phyloP scores from a whole-genome alignment of 2,329 filamentous ascomycete species.

The Helotiales sp. region DNA sequence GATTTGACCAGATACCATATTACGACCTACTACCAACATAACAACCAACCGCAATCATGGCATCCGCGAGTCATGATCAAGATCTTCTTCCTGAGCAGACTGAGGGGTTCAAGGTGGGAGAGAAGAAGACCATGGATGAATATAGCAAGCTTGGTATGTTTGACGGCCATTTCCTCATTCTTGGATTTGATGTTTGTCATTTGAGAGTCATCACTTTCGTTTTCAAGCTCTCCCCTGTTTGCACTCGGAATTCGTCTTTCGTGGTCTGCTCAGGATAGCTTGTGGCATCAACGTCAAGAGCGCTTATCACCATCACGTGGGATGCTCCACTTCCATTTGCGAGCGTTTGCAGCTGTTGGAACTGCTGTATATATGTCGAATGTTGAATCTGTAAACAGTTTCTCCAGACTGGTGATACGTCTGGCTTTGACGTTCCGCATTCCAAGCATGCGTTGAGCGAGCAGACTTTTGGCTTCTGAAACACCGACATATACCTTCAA shows the following conservation, averaged over 20 bases:
- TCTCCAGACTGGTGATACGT: neutral
- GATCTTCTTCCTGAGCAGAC: slow-evolving; percentile 88
- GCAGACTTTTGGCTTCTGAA: neutral
- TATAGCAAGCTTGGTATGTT: slow-evolving; percentile 88
- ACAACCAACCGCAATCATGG: slow-evolving; percentile 32
- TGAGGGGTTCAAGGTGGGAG: slow-evolving; percentile 95
- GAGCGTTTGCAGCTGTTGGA: neutral
- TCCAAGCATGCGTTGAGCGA: neutral
- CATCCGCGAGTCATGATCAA: slow-evolving; percentile 65
- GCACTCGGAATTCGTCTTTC: neutral
- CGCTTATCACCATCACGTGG: slow-evolving; percentile 8
- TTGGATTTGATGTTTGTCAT: neutral
- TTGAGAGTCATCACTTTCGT: neutral
- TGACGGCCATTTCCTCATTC: neutral
- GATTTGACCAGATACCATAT: neutral
- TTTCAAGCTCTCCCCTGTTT: neutral
- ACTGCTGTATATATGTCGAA: too few relatives aligned
- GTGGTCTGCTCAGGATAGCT: neutral
- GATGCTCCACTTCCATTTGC: neutral
- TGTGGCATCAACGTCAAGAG: neutral
- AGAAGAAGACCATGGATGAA: slow-evolving; percentile 97
- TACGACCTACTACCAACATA: neutral
- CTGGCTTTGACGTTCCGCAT: neutral
- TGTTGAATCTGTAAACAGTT: too few relatives aligned
- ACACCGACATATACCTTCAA: neutral